phyloP scores from a whole-genome alignment of 73 alveolate species.

The Tetrahymena malaccensis region DNA sequence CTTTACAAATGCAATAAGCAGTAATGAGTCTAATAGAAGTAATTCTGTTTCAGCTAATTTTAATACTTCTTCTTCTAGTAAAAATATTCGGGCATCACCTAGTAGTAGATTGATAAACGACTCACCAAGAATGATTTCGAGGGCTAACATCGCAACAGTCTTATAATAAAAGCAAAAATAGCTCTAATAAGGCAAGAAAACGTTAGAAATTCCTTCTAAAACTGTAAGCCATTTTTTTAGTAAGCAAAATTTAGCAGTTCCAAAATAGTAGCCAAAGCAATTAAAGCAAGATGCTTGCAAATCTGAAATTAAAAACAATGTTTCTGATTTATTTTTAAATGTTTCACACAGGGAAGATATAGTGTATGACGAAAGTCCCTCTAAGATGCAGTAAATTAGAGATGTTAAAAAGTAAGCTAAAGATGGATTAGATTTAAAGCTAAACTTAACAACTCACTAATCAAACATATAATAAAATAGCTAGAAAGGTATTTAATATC shows the following conservation, averaged over 20 bases:
- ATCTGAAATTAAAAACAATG: not conserved
- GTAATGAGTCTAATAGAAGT: not conserved
- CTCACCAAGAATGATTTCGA: not conserved
- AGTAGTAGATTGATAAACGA: not conserved
- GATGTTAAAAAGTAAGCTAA: not conserved
- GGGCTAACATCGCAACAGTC: not conserved
- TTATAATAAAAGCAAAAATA: no score
- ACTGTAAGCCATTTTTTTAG: not conserved
- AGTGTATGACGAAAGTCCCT: not conserved
- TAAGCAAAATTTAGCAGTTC: not conserved
- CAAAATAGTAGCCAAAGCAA: not conserved
- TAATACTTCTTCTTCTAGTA: not conserved
- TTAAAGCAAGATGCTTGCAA: not conserved
- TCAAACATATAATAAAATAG: not conserved
- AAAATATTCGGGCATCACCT: not conserved
- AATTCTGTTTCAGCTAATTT: not conserved
- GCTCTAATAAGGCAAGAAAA: not conserved
- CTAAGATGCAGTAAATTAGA: not conserved
- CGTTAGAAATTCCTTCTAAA: not conserved
- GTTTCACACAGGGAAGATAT: not conserved
- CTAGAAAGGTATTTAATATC: not conserved
- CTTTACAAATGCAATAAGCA: not conserved
- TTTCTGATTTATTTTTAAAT: not conserved
- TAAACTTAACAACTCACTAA: not conserved
- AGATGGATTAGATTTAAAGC: not conserved